Evolutionary conservation across 225 moss, liverwort and hornwort genomes (phyloP).

Genomic region (Physcomitrellopsis africana): DNA sequence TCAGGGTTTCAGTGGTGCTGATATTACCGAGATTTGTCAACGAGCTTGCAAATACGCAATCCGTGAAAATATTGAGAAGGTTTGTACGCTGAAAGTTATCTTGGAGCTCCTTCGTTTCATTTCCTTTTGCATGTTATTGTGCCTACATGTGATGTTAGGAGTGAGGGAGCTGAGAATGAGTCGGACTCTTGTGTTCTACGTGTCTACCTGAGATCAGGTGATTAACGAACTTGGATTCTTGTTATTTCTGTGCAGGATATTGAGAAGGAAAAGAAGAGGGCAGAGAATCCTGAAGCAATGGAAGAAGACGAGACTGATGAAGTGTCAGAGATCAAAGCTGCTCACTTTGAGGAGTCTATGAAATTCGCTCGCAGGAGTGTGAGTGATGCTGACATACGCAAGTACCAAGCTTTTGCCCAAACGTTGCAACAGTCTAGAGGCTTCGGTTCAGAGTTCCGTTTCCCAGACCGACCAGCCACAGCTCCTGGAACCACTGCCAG

Average conservation of each 20-base stretch:
- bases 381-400: conserved; percentile 79
- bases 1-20: conserved; percentile 80
- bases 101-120: conserved; percentile 34
- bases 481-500: conserved; percentile 38
- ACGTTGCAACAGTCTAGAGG: conserved; percentile 86
- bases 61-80: conserved; percentile 79
- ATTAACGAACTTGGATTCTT: neutral
- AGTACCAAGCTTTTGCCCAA: conserved; percentile 72
- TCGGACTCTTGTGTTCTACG: conserved; percentile 22
- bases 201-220: neutral
- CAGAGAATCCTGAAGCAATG: conserved; percentile 75
- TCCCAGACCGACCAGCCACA: conserved; percentile 66
- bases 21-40: conserved; percentile 83
- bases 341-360: conserved; percentile 78
- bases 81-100: conserved; percentile 27
- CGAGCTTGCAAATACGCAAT: conserved; percentile 76
- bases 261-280: conserved; percentile 69
- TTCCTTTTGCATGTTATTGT: no score
- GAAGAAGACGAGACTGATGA: conserved; percentile 83
- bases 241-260: conserved; percentile 48
- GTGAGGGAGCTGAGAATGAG: conserved; percentile 13
- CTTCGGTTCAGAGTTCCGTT: conserved; percentile 78
- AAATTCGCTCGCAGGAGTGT: conserved; percentile 79
- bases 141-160: conserved; percentile 24
- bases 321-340: conserved; percentile 65